Base-by-base conservation (phyloP, 1,284 basidiomycete species). In the Athelia psychrophila region DNA sequence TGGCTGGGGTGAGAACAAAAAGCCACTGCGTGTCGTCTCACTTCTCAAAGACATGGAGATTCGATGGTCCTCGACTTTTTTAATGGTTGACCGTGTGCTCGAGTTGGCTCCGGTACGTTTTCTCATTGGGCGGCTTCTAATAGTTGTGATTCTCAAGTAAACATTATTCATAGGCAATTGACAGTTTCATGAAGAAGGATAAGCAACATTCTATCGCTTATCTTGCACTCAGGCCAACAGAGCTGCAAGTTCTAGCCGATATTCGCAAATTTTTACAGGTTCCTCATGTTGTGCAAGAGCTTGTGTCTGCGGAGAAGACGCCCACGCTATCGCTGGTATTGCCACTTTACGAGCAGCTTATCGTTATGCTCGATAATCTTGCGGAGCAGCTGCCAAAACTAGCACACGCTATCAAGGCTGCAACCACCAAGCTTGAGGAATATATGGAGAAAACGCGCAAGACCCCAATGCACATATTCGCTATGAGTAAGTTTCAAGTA, bases 391-490 rank as follows among this genome's bases (percentile, higher is more conserved):
- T 46, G 24, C 44, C 44, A 42, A n/a, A 27, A 10, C 19, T 46
- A 4, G 35, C 23, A 0, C 55, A 57, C 51, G 58, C 52, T 2
- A 64, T 69, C 27, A 9, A 50, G 1, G 56, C 60, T 1, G 50
- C 61, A 2, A 51, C 61, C 10, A 6, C 46, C 0, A 76, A 70
- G 32, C 63, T 73, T 0, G 47, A 65, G 8, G 60, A 68, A 48
- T 74, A 73, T 44, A 45, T 70, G 4, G 27, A 10, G 1, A 54
- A 60, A 23, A 50, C 64, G 5, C 59, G 65, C 0, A 58, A 53
- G 15, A 66, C 61, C 0, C 52, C 50, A n/a, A 58, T 69, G 3
- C 73, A 73, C 56, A 57, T 55, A 1, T 55, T 72, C 15, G 63
- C 71, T 2, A 71, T 73, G 64, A 55, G 70, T 72, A 55, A 32